Evolutionary conservation across 2,329 filamentous ascomycete species (phyloP).

Genomic region (Talaromyces amestolkiae): DNA sequence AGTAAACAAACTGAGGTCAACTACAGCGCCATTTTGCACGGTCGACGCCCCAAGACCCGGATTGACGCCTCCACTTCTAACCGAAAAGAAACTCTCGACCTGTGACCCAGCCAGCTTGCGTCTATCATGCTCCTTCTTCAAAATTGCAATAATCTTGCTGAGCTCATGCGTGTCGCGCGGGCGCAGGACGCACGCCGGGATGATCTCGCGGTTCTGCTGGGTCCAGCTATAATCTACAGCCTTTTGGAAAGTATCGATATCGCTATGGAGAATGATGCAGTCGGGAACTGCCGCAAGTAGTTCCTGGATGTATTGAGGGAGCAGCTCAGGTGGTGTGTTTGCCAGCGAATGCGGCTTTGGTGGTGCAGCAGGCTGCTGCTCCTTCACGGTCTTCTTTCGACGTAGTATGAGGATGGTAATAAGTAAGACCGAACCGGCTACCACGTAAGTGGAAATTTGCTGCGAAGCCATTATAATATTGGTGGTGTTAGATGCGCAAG

Average conservation of each 20-base stretch:
- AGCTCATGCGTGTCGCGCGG: slow-evolving; percentile 15
- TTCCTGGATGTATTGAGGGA: slow-evolving; percentile 16
- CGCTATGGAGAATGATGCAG: slow-evolving; percentile 6
- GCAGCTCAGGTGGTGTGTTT: slow-evolving; percentile 13
- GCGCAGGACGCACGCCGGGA: slow-evolving; percentile 13
- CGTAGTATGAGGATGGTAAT: slow-evolving; percentile 4
- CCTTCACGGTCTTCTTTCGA: background rate
- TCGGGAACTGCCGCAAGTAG: slow-evolving; percentile 6
- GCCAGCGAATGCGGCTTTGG: slow-evolving; percentile 13
- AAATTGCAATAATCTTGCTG: slow-evolving; percentile 12
- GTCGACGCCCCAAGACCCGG: slow-evolving; percentile 13
- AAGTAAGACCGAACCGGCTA: slow-evolving; percentile 2
- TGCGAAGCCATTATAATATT: slow-evolving; percentile 2
- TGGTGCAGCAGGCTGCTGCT: slow-evolving; percentile 2
- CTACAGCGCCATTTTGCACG: slow-evolving; percentile 13
- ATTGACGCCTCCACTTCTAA: slow-evolving; percentile 15
- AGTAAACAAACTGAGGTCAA: slow-evolving; percentile 13
- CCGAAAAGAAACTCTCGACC: slow-evolving; percentile 8
- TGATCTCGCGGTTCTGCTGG: slow-evolving; percentile 19
- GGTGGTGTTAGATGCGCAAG: background rate
- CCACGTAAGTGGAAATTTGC: slow-evolving; percentile 3
- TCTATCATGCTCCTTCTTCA: slow-evolving; percentile 10
- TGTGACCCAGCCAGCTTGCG: background rate
- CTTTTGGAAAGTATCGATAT: slow-evolving; percentile 11
- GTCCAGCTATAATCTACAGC: slow-evolving; percentile 15